Conservation (phyloP, 371 early-diverging fungal genomes). For the Mortierella sp. region DNA sequence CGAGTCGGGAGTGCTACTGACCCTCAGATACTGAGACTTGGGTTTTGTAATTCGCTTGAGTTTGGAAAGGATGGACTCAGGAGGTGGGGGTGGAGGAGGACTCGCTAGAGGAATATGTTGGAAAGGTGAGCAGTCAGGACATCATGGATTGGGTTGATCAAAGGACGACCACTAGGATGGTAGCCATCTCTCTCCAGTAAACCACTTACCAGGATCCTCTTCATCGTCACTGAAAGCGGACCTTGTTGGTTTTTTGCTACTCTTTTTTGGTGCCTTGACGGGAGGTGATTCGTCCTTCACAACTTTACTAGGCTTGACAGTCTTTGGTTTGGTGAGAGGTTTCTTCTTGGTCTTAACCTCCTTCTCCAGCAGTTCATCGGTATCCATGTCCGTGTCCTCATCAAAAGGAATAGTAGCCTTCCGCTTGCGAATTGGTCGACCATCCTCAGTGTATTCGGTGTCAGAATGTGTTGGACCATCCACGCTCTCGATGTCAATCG, state of each 20-base stretch:
- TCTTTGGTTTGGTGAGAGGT: conserved; percentile 28
- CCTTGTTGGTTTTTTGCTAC: conserved; percentile 19
- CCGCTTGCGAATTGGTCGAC: conserved; percentile 39
- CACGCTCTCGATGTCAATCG: conserved; percentile 41
- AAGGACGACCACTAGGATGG: background rate
- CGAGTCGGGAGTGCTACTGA: background rate
- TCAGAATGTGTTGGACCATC: conserved; percentile 28
- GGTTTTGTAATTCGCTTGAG: conserved; percentile 33
- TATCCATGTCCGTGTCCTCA: conserved; percentile 53
- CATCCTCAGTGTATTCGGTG: conserved; percentile 22
- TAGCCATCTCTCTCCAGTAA: background rate
- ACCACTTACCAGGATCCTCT: conserved; percentile 13
- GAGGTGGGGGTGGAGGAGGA: too few relatives aligned
- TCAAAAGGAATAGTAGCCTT: conserved; percentile 39
- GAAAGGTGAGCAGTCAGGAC: too few relatives aligned
- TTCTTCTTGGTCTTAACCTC: conserved; percentile 53
- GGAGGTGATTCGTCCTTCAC: conserved; percentile 16
- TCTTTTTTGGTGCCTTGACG: conserved; percentile 39
- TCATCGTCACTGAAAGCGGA: conserved; percentile 52
- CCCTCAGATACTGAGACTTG: conserved; percentile 35
- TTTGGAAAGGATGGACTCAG: conserved; percentile 28
- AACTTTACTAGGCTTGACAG: conserved; percentile 3
- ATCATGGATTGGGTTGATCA: too few relatives aligned
- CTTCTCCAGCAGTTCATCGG: conserved; percentile 47
- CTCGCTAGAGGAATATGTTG: too few relatives aligned